Percentiles rank a stretch among this genome's conserved stretches.
These are phyloP conservation scores for Vitis amurensis DNA, from an alignment of 164 flowering plant species.

Conservation along the genomic window DNA sequence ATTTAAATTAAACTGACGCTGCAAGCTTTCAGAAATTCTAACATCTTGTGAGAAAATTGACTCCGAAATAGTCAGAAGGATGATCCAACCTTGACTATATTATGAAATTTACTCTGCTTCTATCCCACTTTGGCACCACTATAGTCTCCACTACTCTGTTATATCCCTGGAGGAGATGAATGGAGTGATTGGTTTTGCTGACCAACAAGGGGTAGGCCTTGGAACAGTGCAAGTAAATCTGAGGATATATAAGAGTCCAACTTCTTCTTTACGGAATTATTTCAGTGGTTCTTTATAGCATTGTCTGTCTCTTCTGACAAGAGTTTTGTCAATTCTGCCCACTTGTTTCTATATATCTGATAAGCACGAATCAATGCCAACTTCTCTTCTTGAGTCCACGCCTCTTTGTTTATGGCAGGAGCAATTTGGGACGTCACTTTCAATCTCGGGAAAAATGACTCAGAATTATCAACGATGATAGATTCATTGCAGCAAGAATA, in stretches of 20 bases:
- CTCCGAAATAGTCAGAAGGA: slow-evolving; percentile 24
- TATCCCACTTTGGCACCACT: slow-evolving; percentile 34
- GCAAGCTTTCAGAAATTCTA: slow-evolving; percentile 24
- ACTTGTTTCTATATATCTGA: slow-evolving; percentile 89
- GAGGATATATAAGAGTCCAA: slow-evolving; percentile 78
- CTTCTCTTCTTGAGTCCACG: slow-evolving; percentile 99
- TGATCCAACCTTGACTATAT: slow-evolving; percentile 67
- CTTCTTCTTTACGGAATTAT: slow-evolving; percentile 95
- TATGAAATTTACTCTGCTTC: slow-evolving; percentile 70
- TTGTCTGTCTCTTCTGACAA: slow-evolving; percentile 91
- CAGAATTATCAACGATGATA: too few species aligned
- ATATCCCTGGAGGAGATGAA: slow-evolving; percentile 47
- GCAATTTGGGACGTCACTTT: too few species aligned
- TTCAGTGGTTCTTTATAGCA: slow-evolving; percentile 98
- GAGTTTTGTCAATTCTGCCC: slow-evolving; percentile 95
- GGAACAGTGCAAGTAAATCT: slow-evolving; percentile 69
- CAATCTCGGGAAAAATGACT: too few species aligned
- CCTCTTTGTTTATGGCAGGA: slow-evolving; percentile 90
- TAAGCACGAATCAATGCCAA: slow-evolving; percentile 85
- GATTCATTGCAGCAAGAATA: too few species aligned
- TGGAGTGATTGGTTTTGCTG: slow-evolving; percentile 38
- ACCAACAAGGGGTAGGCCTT: slow-evolving; percentile 44
- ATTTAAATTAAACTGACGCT: slow-evolving; percentile 24
- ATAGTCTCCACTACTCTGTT: slow-evolving; percentile 47
- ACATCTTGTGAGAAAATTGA: slow-evolving; percentile 24